These are phyloP conservation scores for Inosperma sp. DNA, from an alignment of 768 basidiomycete species.

Conservation along the genomic window DNA sequence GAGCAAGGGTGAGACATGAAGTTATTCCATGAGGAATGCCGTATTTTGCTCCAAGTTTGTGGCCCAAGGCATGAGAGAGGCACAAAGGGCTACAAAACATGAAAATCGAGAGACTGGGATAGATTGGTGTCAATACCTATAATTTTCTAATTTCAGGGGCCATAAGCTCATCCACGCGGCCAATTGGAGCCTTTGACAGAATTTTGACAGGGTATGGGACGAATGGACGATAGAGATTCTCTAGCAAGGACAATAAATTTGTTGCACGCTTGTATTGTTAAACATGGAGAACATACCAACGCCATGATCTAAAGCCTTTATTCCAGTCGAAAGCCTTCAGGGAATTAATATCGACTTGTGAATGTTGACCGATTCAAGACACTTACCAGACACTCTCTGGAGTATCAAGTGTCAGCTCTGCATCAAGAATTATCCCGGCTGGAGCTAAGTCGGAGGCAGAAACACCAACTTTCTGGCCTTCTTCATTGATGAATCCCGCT, in stretches of 20 bases:
- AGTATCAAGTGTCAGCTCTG: slow-evolving; percentile 65
- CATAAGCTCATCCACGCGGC: slow-evolving; percentile 81
- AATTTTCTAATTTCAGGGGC: slow-evolving; percentile 56
- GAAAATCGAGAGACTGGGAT: not conserved
- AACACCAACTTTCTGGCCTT: slow-evolving; percentile 60
- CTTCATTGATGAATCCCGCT: slow-evolving; percentile 69
- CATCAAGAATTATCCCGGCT: slow-evolving; percentile 72
- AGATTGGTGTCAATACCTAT: slow-evolving; percentile 37
- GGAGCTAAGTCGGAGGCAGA: slow-evolving; percentile 56
- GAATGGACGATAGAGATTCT: slow-evolving; percentile 56
- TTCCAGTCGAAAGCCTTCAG: slow-evolving; percentile 71
- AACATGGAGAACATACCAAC: slow-evolving; percentile 41
- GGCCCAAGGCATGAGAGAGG: slow-evolving; percentile 71
- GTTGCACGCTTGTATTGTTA: not conserved
- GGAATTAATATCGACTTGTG: not conserved
- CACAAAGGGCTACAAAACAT: slow-evolving; percentile 50
- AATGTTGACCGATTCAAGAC: slow-evolving; percentile 6
- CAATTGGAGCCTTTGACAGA: slow-evolving; percentile 66
- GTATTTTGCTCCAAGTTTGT: slow-evolving; percentile 68
- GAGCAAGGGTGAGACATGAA: slow-evolving; percentile 72
- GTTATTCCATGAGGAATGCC: slow-evolving; percentile 80
- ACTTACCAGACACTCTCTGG: slow-evolving; percentile 70
- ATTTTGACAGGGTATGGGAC: slow-evolving; percentile 57
- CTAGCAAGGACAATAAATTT: slow-evolving; percentile 28
- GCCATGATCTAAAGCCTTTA: slow-evolving; percentile 76